phyloP scores from a whole-genome alignment of 2,329 filamentous ascomycete genomes.

The Ophiostoma pallidulum region DNA sequence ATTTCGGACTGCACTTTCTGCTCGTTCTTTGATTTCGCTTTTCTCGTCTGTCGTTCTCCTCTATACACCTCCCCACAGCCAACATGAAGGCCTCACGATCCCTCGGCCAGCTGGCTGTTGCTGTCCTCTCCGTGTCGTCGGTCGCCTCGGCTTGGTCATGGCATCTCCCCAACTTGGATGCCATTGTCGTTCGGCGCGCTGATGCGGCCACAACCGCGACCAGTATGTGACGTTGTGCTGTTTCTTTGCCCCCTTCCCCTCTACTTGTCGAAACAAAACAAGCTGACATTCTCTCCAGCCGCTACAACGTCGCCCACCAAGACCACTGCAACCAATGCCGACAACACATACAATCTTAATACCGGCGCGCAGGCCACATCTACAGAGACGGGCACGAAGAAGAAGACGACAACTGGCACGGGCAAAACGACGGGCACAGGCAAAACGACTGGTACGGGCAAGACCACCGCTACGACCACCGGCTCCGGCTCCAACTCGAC shows the following conservation, averaged over 20 bases:
- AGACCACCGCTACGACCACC: slow-evolving; percentile 7
- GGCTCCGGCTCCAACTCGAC: slow-evolving; percentile 16
- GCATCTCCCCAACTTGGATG: slow-evolving; percentile 45
- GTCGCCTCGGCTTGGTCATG: slow-evolving; percentile 38
- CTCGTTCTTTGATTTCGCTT: background rate
- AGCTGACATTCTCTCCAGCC: slow-evolving; percentile 18
- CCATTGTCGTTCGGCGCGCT: slow-evolving; percentile 41
- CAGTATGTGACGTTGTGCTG: background rate
- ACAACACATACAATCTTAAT: slow-evolving; percentile 32
- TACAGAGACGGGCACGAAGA: slow-evolving; percentile 19
- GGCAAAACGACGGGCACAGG: slow-evolving; percentile 16
- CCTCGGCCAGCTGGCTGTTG: slow-evolving; percentile 37
- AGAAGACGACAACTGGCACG: slow-evolving; percentile 17
- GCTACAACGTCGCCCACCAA: background rate
- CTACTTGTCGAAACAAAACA: background rate
- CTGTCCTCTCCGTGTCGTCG: slow-evolving; percentile 43
- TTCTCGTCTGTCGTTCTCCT: background rate
- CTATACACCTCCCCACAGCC: background rate
- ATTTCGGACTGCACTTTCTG: background rate
- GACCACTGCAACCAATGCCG: slow-evolving; percentile 14
- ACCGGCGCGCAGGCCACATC: slow-evolving; percentile 26
- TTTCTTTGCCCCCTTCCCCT: too few relatives aligned
- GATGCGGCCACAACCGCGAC: background rate
- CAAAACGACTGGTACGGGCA: slow-evolving; percentile 17
- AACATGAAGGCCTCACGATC: slow-evolving; percentile 28